These are phyloP conservation scores for Microcera coccophila DNA, from an alignment of 2,329 filamentous ascomycete species.

Conservation along the genomic window DNA sequence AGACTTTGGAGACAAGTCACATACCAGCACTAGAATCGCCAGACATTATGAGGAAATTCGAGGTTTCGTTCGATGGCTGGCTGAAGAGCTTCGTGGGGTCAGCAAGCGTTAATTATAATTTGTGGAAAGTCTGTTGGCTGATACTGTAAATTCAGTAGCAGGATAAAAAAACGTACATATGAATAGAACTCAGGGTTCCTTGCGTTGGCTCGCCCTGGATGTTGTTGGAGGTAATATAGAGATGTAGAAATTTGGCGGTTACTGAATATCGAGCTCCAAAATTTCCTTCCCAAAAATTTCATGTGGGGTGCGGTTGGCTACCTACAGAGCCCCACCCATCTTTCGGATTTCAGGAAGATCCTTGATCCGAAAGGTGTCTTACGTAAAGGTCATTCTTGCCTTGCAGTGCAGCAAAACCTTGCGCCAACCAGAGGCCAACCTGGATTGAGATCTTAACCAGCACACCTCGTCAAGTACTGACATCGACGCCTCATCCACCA, in stretches of 20 bases:
- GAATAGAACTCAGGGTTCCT: slow-evolving; percentile 49
- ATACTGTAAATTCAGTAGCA: not conserved
- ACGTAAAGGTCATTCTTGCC: slow-evolving; percentile 30
- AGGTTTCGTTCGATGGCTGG: slow-evolving; percentile 13
- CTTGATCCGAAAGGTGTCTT: slow-evolving; percentile 22
- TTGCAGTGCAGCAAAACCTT: slow-evolving; percentile 40
- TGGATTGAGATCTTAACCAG: slow-evolving; percentile 39
- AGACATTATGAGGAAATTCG: slow-evolving; percentile 22
- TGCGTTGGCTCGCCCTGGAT: slow-evolving; percentile 58
- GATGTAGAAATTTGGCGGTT: slow-evolving; percentile 15
- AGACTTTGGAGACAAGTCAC: not conserved
- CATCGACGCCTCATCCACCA: slow-evolving; percentile 26
- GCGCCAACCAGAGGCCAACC: slow-evolving; percentile 37
- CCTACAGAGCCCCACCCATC: not conserved
- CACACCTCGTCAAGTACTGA: slow-evolving; percentile 28
- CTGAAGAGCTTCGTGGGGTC: slow-evolving; percentile 10
- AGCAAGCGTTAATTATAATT: slow-evolving; percentile 6
- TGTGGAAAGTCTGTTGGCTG: not conserved
- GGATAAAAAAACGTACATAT: slow-evolving; percentile 9
- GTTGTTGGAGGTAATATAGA: slow-evolving; percentile 14
- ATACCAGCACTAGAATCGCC: slow-evolving; percentile 27
- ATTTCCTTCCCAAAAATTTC: slow-evolving; percentile 23
- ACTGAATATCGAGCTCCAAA: slow-evolving; percentile 9
- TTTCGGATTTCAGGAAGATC: slow-evolving; percentile 4
- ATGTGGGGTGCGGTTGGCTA: slow-evolving; percentile 11